Base-by-base conservation (phyloP, 73 alveolate species). In the Paramecium biaurelia region DNA sequence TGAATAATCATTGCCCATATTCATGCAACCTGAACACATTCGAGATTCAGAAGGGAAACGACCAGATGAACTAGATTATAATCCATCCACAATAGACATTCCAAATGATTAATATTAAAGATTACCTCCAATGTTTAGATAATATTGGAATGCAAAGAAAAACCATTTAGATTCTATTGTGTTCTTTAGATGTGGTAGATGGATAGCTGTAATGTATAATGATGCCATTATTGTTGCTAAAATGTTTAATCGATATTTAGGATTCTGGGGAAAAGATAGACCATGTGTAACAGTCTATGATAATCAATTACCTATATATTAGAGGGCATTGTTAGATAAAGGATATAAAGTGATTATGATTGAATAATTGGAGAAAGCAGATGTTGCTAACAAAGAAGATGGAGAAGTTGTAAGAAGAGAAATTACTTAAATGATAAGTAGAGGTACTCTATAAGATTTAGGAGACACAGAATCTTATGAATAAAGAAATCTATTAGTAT, bases 171-270 rank as follows among this genome's bases (percentile, higher is more conserved):
- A 95, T 56, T 95, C 93, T 72, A 79, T 96, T 5, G 89, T 96
- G 18, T 92, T 96, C 43, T 96, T 94, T 89, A 95, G 96, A 93
- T 93, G 96, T 70, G 99, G 99, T 32, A 95, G 96, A 85, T 95
- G 95, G 92, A 95, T 94, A 45, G 97, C 92, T 63, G 79, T 95
- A 3, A 95, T 96, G 93, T 94, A 96, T 67, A 93, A 87, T 37
- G 99, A 96, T 86, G 99, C 99, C 12, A 95, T 95, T n/a, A 68
- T 92, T 23, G 87, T 95, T 21, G 94, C 96, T 58, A 74, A 76
- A 45, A 68, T 95, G n/a, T 92, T 96, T 7, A 98, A 96, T 67
- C 41, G 93, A 1, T 63, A 86, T 37, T n/a, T 86, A 18, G 93
- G 93, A 93, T 93, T 95, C 93, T 97, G 99, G 47, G 96, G 95